Conservation (phyloP, 2,329 filamentous ascomycete genomes). For the Xylaria sp. region DNA sequence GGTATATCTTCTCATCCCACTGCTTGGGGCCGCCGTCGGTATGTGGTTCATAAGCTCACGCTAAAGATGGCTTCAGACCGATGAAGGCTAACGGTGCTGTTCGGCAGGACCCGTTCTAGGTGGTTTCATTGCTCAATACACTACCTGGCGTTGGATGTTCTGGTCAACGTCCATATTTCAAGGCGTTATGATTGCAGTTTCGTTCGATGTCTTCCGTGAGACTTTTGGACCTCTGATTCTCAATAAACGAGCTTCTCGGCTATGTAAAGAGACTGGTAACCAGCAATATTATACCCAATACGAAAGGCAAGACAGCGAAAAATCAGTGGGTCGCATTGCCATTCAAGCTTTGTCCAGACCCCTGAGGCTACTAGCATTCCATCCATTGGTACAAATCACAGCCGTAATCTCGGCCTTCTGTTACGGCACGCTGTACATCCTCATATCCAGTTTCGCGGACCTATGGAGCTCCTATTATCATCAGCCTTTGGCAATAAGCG, state of each 20-base stretch:
- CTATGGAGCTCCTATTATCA: constrained; percentile 68
- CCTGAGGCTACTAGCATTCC: constrained; percentile 65
- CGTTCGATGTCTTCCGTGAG: constrained; percentile 52
- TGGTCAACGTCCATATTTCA: constrained; percentile 58
- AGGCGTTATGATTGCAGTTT: constrained; percentile 51
- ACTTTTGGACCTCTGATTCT: constrained; percentile 55
- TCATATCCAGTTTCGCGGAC: constrained; percentile 69
- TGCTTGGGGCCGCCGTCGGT: constrained; percentile 55
- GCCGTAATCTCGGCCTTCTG: constrained; percentile 67
- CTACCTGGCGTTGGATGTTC: constrained; percentile 60
- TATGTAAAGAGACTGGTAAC: constrained; percentile 51
- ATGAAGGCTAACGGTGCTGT: neutral
- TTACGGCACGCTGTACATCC: constrained; percentile 72
- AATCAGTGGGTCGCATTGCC: constrained; percentile 45
- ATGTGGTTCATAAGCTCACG: constrained; percentile 19
- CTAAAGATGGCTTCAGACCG: neutral
- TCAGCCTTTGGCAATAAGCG: constrained; percentile 67
- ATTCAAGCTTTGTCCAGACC: constrained; percentile 62
- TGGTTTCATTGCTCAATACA: constrained; percentile 52
- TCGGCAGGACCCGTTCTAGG: constrained; percentile 47
- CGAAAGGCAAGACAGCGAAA: constrained; percentile 52
- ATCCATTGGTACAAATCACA: constrained; percentile 69
- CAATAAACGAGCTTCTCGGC: constrained; percentile 47
- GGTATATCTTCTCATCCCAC: constrained; percentile 54
- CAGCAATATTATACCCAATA: constrained; percentile 50